These are phyloP conservation scores for Wickerhamiella domercqiae DNA, from an alignment of 805 yeast genomes.

Conservation along the genomic window DNA sequence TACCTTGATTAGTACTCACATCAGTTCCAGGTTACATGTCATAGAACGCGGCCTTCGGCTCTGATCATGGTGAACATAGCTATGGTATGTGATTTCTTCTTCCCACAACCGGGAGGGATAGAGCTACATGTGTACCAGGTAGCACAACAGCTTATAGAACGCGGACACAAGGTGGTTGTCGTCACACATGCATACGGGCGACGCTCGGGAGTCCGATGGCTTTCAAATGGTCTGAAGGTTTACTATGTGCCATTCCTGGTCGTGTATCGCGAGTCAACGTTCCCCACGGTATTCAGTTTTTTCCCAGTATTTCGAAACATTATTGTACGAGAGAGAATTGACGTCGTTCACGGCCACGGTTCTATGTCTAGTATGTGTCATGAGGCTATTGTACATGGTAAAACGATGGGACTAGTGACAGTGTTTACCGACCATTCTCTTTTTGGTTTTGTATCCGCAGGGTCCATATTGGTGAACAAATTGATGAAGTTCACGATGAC, in stretches of 20 bases:
- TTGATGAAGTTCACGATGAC: constrained; percentile 65
- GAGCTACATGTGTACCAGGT: constrained; percentile 89
- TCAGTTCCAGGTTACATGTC: too few species aligned
- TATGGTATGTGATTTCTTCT: constrained; percentile 94
- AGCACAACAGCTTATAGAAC: constrained; percentile 55
- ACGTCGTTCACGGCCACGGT: constrained; percentile 92
- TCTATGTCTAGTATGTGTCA: constrained; percentile 74
- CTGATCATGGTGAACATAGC: constrained; percentile 15
- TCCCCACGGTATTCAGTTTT: constrained; percentile 78
- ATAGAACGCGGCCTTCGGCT: too few species aligned
- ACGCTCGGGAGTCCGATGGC: constrained; percentile 63
- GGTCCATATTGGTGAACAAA: constrained; percentile 75
- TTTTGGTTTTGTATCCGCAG: constrained; percentile 82
- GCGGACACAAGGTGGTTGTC: constrained; percentile 75
- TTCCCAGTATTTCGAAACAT: constrained; percentile 79
- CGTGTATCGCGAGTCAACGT: constrained; percentile 67
- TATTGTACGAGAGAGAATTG: constrained; percentile 67
- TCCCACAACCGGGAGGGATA: constrained; percentile 97
- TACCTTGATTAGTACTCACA: too few species aligned
- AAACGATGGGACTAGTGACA: constrained; percentile 82
- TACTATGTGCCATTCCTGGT: constrained; percentile 77
- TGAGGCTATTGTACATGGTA: constrained; percentile 82
- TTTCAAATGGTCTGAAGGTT: constrained; percentile 84
- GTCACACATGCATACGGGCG: constrained; percentile 81
- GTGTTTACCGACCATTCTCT: constrained; percentile 93